Base-by-base conservation (phyloP, 306 rosid species). In the Cicer pinnatifidum region DNA sequence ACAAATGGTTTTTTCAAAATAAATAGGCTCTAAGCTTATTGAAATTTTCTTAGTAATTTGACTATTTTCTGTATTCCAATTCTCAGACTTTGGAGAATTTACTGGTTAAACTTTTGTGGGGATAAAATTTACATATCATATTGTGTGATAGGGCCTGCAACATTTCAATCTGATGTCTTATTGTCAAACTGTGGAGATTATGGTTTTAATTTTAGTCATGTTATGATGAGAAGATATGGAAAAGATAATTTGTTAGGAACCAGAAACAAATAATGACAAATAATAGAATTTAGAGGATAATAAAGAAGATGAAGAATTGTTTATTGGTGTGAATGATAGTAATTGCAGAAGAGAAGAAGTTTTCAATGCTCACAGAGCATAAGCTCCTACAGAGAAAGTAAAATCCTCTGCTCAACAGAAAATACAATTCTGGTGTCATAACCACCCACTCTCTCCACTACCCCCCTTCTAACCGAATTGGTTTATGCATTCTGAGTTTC, bases 81-180 rank as follows among this genome's bases (percentile, higher is more conserved):
- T 53, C 47, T 71, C 33, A 17, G 37, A n/a, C 15, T 68, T 68
- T 45, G 0, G 75, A 0, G 75, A 73, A 28, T 47, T 41, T 19
- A 43, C 23, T 61, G 45, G 7, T 7, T 9, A 45, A 43, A 35
- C 69, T 69, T 80, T 51, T 3, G 11, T 10, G 10, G 19, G 62
- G 17, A 66, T 44, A 1, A 10, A 47, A 41, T 52, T 68, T 43
- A 37, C 11, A 45, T 38, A 3, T n/a, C 2, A 1, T 20, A n/a
- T 3, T 0, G 16, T 63, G 37, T 65, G n/a, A 4, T 71, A 46
- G 47, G 68, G 57, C 43, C 50, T 15, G 16, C 58, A 56, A 15
- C 4, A 12, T 23, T 54, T 69, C 67, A 56, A 39, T 70, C 50
- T 71, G 59, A 54, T 76, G 38, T 15, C 13, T 80, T 53, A 5